phyloP scores from a whole-genome alignment of 345 rosid species.

The Populus deltoides region DNA sequence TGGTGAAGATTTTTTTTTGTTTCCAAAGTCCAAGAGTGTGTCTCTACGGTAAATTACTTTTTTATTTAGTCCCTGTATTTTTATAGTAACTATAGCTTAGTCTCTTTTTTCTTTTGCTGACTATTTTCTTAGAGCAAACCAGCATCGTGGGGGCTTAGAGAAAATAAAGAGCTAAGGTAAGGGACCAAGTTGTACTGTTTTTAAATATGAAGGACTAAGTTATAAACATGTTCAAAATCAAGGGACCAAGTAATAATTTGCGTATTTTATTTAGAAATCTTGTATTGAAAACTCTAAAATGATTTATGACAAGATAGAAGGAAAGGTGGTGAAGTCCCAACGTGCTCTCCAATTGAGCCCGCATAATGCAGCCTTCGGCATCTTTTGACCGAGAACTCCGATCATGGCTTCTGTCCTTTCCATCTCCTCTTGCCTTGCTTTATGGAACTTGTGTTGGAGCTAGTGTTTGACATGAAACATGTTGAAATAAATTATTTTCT shows the following conservation, averaged over 20 bases:
- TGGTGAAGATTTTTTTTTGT: neutral
- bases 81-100: neutral
- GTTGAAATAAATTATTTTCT: too few species aligned
- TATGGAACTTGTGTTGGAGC: neutral
- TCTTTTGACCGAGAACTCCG: neutral
- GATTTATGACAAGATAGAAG: neutral
- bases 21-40: neutral
- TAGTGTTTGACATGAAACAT: neutral
- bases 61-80: neutral
- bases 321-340: neutral
- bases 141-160: too few species aligned
- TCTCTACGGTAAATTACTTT: neutral
- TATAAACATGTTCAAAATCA: neutral
- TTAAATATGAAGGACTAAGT: neutral
- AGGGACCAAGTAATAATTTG: neutral
- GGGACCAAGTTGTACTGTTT: neutral
- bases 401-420: neutral
- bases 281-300: neutral
- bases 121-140: too few species aligned
- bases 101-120: neutral
- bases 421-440: neutral
- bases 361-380: slow-evolving; percentile 2
- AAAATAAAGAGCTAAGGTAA: neutral
- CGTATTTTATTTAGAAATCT: too few species aligned
- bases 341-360: slow-evolving; percentile 16